phyloP scores from a whole-genome alignment of 345 rosid species.

The Eucalyptus regnans region DNA sequence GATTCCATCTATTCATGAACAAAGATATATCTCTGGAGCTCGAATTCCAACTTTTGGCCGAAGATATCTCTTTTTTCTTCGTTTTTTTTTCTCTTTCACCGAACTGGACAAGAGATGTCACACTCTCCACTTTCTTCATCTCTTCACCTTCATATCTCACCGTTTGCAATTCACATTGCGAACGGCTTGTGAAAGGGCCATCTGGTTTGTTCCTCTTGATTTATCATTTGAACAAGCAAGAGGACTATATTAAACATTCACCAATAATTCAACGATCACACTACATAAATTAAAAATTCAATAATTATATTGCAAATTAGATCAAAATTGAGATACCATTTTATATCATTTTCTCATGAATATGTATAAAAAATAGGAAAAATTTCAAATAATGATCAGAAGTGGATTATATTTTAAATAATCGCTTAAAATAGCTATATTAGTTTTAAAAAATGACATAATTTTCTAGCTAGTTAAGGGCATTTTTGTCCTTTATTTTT shows the following conservation, averaged over 20 bases:
- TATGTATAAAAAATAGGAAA: too few species aligned
- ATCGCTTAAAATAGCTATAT: too few species aligned
- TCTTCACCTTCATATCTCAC: background rate
- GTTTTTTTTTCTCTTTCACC: background rate
- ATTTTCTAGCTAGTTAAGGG: too few species aligned
- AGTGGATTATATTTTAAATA: too few species aligned
- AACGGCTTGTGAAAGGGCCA: background rate
- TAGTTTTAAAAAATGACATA: too few species aligned
- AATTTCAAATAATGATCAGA: too few species aligned
- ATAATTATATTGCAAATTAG: too few species aligned
- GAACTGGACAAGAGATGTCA: background rate
- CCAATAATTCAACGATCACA: fast-evolving
- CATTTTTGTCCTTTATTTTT: too few species aligned
- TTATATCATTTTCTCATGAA: background rate
- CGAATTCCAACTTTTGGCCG: background rate
- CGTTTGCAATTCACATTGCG: background rate
- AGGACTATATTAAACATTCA: background rate
- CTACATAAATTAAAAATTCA: background rate
- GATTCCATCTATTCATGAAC: background rate
- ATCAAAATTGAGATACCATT: background rate
- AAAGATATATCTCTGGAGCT: background rate
- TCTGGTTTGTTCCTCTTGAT: background rate
- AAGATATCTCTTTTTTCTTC: background rate
- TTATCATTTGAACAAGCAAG: background rate
- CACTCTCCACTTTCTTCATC: background rate